Evolutionary conservation across 768 basidiomycete genomes (phyloP).

Genomic region (Kwoniella botswanensis): DNA sequence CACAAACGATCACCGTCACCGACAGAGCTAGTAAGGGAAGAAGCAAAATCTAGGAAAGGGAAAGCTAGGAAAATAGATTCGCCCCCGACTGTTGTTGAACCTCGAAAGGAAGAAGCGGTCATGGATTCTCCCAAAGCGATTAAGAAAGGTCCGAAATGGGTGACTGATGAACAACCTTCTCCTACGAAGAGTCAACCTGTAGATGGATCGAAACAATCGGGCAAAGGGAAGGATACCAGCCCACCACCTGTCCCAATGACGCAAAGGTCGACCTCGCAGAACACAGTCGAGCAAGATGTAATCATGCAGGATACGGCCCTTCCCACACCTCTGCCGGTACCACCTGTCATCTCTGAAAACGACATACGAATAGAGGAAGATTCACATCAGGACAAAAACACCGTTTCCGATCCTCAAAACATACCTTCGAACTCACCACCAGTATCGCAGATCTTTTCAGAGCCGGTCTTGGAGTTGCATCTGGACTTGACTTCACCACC

Average conservation of each 20-base stretch:
- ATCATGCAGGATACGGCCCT: neutral
- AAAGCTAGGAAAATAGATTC: conserved; percentile 8
- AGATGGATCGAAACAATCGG: neutral
- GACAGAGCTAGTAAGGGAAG: conserved; percentile 8
- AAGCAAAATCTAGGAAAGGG: conserved; percentile 13
- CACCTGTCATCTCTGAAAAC: too few species aligned
- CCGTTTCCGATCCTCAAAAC: too few species aligned
- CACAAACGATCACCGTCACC: conserved; percentile 9
- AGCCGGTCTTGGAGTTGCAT: too few species aligned
- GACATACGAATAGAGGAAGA: too few species aligned
- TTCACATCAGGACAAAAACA: too few species aligned
- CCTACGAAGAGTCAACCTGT: neutral
- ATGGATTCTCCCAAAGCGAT: too few species aligned
- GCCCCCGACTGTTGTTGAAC: neutral
- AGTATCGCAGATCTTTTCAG: too few species aligned
- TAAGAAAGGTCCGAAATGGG: conserved; percentile 22
- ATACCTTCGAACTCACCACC: too few species aligned
- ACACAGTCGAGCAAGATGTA: neutral
- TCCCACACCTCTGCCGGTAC: too few species aligned
- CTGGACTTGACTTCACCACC: too few species aligned
- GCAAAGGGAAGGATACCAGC: neutral
- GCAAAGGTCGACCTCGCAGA: neutral
- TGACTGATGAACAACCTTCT: conserved; percentile 4
- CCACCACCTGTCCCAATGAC: neutral
- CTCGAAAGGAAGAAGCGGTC: neutral